Percentiles rank a stretch among this genome's conserved stretches.
Evolutionary conservation across 192 early-diverging fungal species (phyloP).

Genomic region (Entomortierella lignicola): DNA sequence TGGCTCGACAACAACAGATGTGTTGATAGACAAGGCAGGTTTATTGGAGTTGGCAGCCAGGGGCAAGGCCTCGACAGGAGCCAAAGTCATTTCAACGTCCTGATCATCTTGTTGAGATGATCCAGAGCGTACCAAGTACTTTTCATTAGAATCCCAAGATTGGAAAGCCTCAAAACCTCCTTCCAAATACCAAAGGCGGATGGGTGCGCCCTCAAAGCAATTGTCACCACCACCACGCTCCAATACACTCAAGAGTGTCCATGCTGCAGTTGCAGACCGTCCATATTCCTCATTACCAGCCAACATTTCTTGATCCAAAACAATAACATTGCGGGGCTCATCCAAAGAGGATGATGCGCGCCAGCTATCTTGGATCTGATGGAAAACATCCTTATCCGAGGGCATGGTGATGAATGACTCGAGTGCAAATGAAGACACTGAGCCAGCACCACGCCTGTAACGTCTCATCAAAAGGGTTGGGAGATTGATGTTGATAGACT

Average conservation of each 20-base stretch:
- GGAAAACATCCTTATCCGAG: slow-evolving; percentile 58
- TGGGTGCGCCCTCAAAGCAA: slow-evolving; percentile 20
- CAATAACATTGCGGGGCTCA: slow-evolving; percentile 46
- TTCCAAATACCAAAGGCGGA: slow-evolving; percentile 57
- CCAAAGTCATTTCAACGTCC: slow-evolving; percentile 36
- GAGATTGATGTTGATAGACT: slow-evolving; percentile 65
- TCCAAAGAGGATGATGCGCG: background rate
- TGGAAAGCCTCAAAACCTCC: slow-evolving; percentile 65
- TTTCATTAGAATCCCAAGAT: slow-evolving; percentile 42
- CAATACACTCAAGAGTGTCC: slow-evolving; percentile 64
- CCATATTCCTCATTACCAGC: slow-evolving; percentile 53
- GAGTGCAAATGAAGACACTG: slow-evolving; percentile 61
- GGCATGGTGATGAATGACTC: slow-evolving; percentile 67
- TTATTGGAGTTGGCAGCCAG: background rate
- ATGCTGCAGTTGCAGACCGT: slow-evolving; percentile 54
- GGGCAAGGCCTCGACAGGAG: background rate
- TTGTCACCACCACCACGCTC: slow-evolving; percentile 40
- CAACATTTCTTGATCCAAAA: slow-evolving; percentile 63
- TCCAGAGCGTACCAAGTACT: slow-evolving; percentile 25
- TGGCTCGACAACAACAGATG: slow-evolving; percentile 20
- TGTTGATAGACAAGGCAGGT: slow-evolving; percentile 24
- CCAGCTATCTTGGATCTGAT: slow-evolving; percentile 39
- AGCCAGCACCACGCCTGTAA: slow-evolving; percentile 53
- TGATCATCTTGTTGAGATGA: background rate
- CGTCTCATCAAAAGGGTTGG: slow-evolving; percentile 64